phyloP scores from a whole-genome alignment of 768 basidiomycete genomes.

The Hygrophoropsis aurantiaca region DNA sequence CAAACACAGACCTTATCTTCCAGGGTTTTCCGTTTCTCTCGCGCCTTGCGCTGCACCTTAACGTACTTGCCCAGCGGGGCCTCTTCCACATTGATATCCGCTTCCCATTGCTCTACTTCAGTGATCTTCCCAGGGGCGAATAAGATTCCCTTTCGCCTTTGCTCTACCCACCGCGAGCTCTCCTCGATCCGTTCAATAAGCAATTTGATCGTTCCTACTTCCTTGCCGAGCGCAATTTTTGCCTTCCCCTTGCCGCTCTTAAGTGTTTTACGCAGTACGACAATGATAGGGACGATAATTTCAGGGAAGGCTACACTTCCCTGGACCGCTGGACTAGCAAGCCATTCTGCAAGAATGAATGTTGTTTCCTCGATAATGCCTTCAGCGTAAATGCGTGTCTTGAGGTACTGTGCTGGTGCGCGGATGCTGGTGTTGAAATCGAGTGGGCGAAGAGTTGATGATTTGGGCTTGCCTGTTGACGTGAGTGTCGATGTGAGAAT shows the following conservation, averaged over 20 bases:
- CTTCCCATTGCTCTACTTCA: conserved; percentile 77
- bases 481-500: conserved; percentile 77
- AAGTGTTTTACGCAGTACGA: conserved; percentile 69
- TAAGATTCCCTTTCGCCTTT: conserved; percentile 61
- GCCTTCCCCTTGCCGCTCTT: conserved; percentile 55
- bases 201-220: conserved; percentile 62
- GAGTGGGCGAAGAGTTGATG: conserved; percentile 83
- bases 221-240: conserved; percentile 44
- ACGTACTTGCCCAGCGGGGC: conserved; percentile 83
- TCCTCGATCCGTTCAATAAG: conserved; percentile 89
- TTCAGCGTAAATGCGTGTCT: conserved; percentile 84
- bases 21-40: conserved; percentile 70
- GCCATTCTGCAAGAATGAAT: conserved; percentile 82
- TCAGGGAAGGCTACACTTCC: conserved; percentile 95
- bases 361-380: conserved; percentile 78
- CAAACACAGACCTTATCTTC: conserved; percentile 64
- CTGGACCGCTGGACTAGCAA: conserved; percentile 66
- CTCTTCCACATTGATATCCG: conserved; percentile 55
- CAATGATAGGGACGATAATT: conserved; percentile 74
- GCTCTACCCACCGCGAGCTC: conserved; percentile 75
- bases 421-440: conserved; percentile 88
- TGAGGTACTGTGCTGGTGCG: conserved; percentile 83
- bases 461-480: conserved; percentile 68
- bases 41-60: conserved; percentile 75
- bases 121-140: conserved; percentile 74